These are phyloP conservation scores for Podila horticola DNA, from an alignment of 192 early-diverging fungal genomes.

Conservation along the genomic window DNA sequence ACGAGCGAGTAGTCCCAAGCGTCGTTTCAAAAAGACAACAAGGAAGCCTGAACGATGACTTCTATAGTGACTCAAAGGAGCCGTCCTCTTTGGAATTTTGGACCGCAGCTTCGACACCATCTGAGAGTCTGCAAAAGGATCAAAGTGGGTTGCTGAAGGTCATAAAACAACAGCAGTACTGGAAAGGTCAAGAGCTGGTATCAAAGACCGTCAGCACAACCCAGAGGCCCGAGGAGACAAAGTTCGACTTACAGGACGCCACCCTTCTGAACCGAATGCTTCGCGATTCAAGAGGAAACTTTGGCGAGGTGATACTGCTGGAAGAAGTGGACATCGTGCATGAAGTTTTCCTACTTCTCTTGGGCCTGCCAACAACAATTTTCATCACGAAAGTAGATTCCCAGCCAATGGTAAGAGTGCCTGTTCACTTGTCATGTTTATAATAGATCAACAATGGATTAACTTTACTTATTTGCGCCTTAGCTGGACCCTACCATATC, in stretches of 20 bases:
- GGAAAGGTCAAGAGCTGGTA: background rate
- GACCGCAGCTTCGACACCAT: background rate
- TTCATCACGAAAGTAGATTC: background rate
- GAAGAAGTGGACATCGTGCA: constrained; percentile 36
- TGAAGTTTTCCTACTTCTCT: constrained; percentile 32
- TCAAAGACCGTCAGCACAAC: background rate
- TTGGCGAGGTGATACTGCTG: constrained; percentile 12
- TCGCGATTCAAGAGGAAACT: background rate
- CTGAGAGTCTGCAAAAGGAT: background rate
- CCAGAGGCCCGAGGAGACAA: background rate
- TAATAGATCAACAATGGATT: too few relatives aligned
- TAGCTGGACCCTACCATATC: constrained; percentile 15
- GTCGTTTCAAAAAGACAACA: background rate
- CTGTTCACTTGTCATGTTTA: background rate
- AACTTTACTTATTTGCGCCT: too few relatives aligned
- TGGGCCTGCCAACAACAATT: constrained; percentile 23
- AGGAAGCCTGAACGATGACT: background rate
- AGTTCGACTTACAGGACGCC: constrained; percentile 25
- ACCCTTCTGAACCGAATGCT: constrained; percentile 1
- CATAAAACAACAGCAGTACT: constrained; percentile 34
- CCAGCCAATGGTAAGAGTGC: background rate
- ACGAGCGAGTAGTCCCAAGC: constrained; percentile 10
- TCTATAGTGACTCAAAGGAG: background rate
- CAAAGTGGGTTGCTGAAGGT: background rate
- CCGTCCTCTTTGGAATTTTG: background rate